Conservation (phyloP, 371 early-diverging fungal genomes). For the Mucor circinelloides region DNA sequence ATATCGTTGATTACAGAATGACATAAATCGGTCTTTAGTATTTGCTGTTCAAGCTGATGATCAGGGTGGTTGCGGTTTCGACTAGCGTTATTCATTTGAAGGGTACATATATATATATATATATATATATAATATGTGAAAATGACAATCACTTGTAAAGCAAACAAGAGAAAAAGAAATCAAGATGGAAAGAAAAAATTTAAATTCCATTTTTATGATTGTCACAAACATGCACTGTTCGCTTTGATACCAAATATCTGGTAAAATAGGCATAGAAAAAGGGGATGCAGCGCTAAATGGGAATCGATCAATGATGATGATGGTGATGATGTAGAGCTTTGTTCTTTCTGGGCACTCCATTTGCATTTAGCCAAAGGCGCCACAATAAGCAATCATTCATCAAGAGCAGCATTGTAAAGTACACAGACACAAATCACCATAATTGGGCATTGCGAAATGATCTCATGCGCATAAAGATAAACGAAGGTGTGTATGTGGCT, state of each 20-base stretch:
- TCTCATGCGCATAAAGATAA: no score
- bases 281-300: no score
- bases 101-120: not conserved
- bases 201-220: not conserved
- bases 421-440: no score
- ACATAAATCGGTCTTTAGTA: slow-evolving; percentile 34
- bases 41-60: slow-evolving; percentile 38
- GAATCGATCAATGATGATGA: not conserved
- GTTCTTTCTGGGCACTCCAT: no score
- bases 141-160: not conserved
- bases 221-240: not conserved
- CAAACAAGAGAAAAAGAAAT: not conserved
- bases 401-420: no score
- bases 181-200: not conserved
- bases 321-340: no score
- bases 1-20: slow-evolving; percentile 30
- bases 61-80: slow-evolving; percentile 38
- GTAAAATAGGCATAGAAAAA: not conserved
- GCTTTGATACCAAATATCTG: not conserved
- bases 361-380: no score
- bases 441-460: no score
- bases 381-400: no score
- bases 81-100: slow-evolving; percentile 25
- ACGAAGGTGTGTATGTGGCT: no score
- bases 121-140: not conserved